These are phyloP conservation scores for Chloroidium sp. DNA, from an alignment of 163 green algal genomes.

Conservation along the genomic window DNA sequence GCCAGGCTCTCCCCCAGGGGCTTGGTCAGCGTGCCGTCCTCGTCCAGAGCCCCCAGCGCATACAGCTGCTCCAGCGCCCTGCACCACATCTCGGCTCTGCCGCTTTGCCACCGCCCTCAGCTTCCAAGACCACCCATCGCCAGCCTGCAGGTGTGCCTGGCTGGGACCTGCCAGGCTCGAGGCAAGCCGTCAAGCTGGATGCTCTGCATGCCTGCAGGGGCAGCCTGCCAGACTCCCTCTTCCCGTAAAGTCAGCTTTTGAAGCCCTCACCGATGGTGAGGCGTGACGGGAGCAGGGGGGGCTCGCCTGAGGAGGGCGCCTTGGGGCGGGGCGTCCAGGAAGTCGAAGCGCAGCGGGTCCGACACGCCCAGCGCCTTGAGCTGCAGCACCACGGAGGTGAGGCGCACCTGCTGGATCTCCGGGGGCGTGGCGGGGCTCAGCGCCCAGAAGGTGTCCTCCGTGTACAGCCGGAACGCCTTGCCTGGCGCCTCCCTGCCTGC, in stretches of 20 bases:
- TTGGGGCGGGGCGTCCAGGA: conserved; percentile 72
- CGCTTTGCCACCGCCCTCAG: no score
- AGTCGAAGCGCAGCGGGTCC: conserved; percentile 78
- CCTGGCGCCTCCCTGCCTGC: conserved; percentile 71
- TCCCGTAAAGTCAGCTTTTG: no score
- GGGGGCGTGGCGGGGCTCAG: conserved; percentile 57
- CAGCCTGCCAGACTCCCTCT: no score
- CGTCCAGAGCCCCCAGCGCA: conserved; percentile 70
- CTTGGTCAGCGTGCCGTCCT: conserved; percentile 11
- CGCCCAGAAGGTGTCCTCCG: conserved; percentile 53
- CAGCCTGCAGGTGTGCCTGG: no score
- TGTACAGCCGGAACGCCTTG: conserved; percentile 82
- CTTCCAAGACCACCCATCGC: no score
- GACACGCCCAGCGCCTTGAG: conserved; percentile 73
- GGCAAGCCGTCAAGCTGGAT: no score
- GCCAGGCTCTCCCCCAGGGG: conserved; percentile 45
- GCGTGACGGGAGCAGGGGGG: no score
- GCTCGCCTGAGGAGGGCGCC: conserved; percentile 32
- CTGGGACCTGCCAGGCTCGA: no score
- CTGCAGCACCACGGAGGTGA: conserved; percentile 60
- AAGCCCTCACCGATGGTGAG: no score
- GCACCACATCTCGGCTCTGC: no score
- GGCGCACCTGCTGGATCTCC: conserved; percentile 77
- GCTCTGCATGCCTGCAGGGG: no score
- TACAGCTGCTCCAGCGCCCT: conserved; percentile 71